A percentile compares a stretch with the other conserved stretches of the same genome.
These are phyloP conservation scores for Capillidium rhysosporum DNA, from an alignment of 371 early-diverging fungal species.

Conservation along the genomic window DNA sequence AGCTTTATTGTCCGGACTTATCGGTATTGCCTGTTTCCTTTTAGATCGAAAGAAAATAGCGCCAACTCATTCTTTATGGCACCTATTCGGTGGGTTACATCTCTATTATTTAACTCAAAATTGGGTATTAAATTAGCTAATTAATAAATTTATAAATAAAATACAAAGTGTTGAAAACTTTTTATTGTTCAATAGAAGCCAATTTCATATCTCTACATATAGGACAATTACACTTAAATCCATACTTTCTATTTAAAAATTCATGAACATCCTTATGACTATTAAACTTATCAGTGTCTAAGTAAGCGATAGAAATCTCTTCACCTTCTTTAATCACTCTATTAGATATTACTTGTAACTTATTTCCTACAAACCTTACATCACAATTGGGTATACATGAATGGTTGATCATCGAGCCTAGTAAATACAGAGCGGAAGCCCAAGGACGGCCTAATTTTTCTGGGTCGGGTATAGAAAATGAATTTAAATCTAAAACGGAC, in stretches of 20 bases:
- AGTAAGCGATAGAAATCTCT: not conserved
- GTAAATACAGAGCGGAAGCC: not conserved
- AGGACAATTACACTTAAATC: not conserved
- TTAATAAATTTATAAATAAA: too few species aligned
- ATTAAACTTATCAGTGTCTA: not conserved
- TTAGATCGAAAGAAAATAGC: conserved; percentile 4
- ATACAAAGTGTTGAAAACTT: too few species aligned
- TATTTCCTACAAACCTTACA: not conserved
- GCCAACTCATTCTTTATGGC: conserved; percentile 7
- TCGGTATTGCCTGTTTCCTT: conserved; percentile 4
- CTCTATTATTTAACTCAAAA: not conserved
- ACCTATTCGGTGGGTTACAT: conserved; percentile 5
- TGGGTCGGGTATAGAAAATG: not conserved
- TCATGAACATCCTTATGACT: not conserved
- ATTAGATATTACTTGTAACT: not conserved
- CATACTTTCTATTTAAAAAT: not conserved
- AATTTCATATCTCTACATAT: not conserved
- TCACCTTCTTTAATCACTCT: not conserved
- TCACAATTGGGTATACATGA: not conserved
- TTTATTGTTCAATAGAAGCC: too few species aligned
- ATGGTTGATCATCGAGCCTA: not conserved
- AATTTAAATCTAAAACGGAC: not conserved
- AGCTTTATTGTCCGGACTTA: not conserved
- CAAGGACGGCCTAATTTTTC: not conserved
- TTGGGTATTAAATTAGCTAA: too few species aligned